Percentiles rank a stretch among this genome's conserved stretches.
phyloP scores from a whole-genome alignment of 2,329 filamentous ascomycete species.

The Ophiocordyceps camponoti-rufipedis region DNA sequence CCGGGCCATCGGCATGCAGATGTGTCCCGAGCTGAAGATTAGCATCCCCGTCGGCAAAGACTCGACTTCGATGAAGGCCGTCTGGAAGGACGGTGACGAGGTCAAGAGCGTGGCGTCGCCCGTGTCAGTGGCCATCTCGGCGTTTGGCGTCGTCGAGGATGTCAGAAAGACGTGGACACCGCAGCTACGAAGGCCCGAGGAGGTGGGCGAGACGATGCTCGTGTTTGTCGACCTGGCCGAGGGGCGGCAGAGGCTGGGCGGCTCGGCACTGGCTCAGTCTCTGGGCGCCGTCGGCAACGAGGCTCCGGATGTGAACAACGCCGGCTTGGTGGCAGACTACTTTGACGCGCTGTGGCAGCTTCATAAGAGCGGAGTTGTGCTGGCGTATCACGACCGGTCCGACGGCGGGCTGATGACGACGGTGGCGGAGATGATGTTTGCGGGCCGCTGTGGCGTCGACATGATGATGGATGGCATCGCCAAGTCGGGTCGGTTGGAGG shows the following conservation, averaged over 20 bases:
- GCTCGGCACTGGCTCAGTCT: slow-evolving; percentile 78
- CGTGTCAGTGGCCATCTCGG: slow-evolving; percentile 77
- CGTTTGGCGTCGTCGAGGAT: slow-evolving; percentile 71
- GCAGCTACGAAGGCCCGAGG: slow-evolving; percentile 61
- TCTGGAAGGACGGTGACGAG: slow-evolving; percentile 61
- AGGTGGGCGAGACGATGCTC: slow-evolving; percentile 75
- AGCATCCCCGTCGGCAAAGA: slow-evolving; percentile 96
- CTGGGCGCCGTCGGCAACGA: slow-evolving; percentile 74
- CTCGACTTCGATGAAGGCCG: slow-evolving; percentile 97
- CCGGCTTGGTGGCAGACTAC: slow-evolving; percentile 69
- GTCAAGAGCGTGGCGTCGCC: slow-evolving; percentile 80
- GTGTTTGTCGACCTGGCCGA: slow-evolving; percentile 82
- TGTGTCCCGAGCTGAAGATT: slow-evolving; percentile 79
- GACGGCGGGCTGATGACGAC: slow-evolving; percentile 87
- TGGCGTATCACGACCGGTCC: slow-evolving; percentile 88
- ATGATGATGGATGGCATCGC: slow-evolving; percentile 62
- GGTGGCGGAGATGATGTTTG: slow-evolving; percentile 94
- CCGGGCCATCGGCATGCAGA: slow-evolving; percentile 76
- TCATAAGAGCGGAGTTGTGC: slow-evolving; percentile 43
- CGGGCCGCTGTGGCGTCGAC: slow-evolving; percentile 75
- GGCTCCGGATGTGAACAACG: slow-evolving; percentile 69
- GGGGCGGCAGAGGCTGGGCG: slow-evolving; percentile 67
- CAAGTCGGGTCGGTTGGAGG: slow-evolving; percentile 40
- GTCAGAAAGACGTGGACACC: slow-evolving; percentile 87
- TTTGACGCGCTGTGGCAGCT: slow-evolving; percentile 65